Evolutionary conservation across 148 eudicot species (phyloP), one percentile per base, ranked within the genome.

Genomic region (Persicaria tinctoria): DNA sequence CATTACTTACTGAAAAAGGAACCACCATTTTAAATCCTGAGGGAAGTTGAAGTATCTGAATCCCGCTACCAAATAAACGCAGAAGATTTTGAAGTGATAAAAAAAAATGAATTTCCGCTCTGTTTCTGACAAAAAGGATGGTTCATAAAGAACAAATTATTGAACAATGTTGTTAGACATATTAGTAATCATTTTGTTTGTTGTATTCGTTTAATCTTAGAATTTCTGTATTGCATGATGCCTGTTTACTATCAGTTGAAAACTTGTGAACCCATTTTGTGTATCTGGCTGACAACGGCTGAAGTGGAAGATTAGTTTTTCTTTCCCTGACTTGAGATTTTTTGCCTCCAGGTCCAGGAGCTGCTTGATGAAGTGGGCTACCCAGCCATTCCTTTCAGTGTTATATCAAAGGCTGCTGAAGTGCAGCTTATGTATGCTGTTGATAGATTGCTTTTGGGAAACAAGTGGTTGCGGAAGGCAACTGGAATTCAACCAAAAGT

Each of bases 401-500:
- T 89, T 73, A 79, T 91, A 77, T 85, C 95, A 74, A 90, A 94
- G 86, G 96, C 87, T 80, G 96, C 90, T 54, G 93, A 94, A 84
- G 84, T 90, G 82, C 86, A 90, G 86, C 87, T 94, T 73, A 77
- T 82, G 32, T 81, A 94, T 82, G 81, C 93, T 73, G 90, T 90
- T 46, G 98, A 94, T 79, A 90, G 77, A 77, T 83, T 91, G 51
- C 86, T 94, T 69, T 83, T 91, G 70, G 98, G 98, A 59, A 94
- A 94, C 79, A 87, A 93, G 78, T 94, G 97, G 98, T 79, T 94
- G 86, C 82, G 98, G 5, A 94, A 89, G 81, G 97, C 91, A 18
- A 82, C 90, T 49, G 96, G 98, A 73, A 90, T 94, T 77, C 98
- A 94, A 85, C 98, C 98, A 0, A 90, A 90, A 79, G 87, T 91